Conservation (phyloP, 2,329 filamentous ascomycete genomes). For the Colletotrichum costaricense region DNA sequence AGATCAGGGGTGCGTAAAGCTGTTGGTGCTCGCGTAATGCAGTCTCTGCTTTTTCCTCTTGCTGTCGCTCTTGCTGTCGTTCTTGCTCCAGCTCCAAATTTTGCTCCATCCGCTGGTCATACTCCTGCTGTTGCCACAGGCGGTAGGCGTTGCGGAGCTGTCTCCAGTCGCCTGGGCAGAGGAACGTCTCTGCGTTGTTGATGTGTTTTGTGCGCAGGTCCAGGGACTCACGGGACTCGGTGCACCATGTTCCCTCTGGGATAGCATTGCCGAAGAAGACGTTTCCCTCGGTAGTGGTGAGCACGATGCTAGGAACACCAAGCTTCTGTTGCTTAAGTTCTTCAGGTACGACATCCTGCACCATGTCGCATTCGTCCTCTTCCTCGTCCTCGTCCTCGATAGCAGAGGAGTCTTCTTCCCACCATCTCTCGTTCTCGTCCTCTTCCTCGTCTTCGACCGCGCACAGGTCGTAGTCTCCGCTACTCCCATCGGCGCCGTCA, state of each 20-base stretch:
- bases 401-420: not conserved
- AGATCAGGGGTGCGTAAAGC: not conserved
- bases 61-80: not conserved
- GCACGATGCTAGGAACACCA: not conserved
- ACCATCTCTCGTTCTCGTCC: too few relatives aligned
- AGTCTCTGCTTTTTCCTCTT: not conserved
- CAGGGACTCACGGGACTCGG: not conserved
- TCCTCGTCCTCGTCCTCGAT: too few relatives aligned
- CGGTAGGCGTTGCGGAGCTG: not conserved
- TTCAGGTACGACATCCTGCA: not conserved
- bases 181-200: not conserved
- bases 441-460: not conserved
- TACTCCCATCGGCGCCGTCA: not conserved
- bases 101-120: not conserved
- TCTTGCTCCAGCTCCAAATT: not conserved
- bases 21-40: too few relatives aligned
- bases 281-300: constrained; percentile 2
- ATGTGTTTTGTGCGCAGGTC: not conserved
- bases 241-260: not conserved
- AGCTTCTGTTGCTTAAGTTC: too few relatives aligned
- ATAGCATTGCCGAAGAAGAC: not conserved
- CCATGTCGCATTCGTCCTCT: not conserved
- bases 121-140: not conserved
- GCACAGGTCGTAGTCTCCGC: not conserved
- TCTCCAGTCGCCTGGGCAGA: not conserved